phyloP scores from a whole-genome alignment of 139 green algal genomes.

The Chlamydomonas schloesseri region DNA sequence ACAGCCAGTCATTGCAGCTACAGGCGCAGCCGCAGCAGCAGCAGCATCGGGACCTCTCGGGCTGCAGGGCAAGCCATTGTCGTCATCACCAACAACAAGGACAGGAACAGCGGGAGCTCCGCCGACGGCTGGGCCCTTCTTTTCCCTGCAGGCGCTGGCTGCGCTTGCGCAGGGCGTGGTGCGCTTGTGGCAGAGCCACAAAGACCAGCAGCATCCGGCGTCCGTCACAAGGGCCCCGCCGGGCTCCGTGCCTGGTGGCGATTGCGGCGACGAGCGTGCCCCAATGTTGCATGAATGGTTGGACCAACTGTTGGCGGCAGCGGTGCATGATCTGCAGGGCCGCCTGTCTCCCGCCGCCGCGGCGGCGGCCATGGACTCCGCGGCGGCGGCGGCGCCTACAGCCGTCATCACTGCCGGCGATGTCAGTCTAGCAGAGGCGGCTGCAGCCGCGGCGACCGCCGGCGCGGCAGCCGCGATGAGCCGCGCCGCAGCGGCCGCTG shows the following conservation, averaged over 20 bases:
- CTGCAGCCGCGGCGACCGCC: not conserved
- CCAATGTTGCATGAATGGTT: not conserved
- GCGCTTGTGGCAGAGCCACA: too few relatives aligned
- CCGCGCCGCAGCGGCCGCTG: not conserved
- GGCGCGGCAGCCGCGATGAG: not conserved
- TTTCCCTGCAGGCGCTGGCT: too few relatives aligned
- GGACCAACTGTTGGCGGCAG: not conserved
- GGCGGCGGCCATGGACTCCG: not conserved
- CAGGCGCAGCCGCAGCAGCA: too few relatives aligned
- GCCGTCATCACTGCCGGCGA: constrained; percentile 1
- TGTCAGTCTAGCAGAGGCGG: not conserved
- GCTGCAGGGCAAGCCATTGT: too few relatives aligned
- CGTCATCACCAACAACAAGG: too few relatives aligned
- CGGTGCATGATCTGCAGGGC: not conserved
- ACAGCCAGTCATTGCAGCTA: too few relatives aligned
- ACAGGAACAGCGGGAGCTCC: too few relatives aligned
- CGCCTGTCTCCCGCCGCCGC: not conserved
- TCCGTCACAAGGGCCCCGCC: not conserved
- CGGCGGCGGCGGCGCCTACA: not conserved
- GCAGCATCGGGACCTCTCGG: too few relatives aligned
- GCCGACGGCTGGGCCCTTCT: too few relatives aligned
- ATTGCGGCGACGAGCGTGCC: not conserved
- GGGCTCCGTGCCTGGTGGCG: not conserved
- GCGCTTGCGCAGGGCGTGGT: too few relatives aligned
- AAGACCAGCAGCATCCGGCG: not conserved